Base-by-base conservation (phyloP, 495 filamentous ascomycete species). In the Xylaria castorea region DNA sequence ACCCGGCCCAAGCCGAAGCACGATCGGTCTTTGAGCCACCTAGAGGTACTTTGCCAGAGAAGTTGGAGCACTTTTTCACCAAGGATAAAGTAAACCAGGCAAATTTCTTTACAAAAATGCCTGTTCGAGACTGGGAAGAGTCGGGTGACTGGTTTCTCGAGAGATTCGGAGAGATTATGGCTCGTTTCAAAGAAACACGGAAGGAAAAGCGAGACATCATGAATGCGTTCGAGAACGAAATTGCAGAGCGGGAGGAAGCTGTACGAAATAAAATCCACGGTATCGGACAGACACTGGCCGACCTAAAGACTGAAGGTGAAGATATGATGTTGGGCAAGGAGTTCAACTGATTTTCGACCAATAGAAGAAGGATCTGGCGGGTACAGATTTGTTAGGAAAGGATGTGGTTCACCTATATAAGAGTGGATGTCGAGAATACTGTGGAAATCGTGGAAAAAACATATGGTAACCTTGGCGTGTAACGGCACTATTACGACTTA, bases 121-220 rank as follows among this genome's bases (percentile, higher is more conserved):
- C 87, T 3, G 85, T 93, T 30, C 83, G 87, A 34, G 91, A 95
- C 78, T 96, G 94, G 92, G 94, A 97, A 78, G 86, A 91, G 61
- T 89, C 91, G 18, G 94, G 94, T 9, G 93, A 97, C 72, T 90
- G 92, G 85, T 89, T 97, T 51, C 81, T 95, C 18, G 88, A 89
- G 4, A 87, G 87, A 72, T 95, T 96, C 75, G 83, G 83, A 7
- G 83, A 86, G 9, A 79, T 94, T 22, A 83, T 94, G 72, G 77
- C 82, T 22, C 86, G 89, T 74, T 87, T 95, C 76, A 92, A 88
- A 71, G 83, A 88, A 0, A 84, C 90, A 38, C 84, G 94, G 58
- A 85, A 86, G 69, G 84, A 86, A 25, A 93, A 93, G 77, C 87
- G 95, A 48, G 84, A 86, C 63, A 81, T 92, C 8, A 88, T 90